phyloP scores from a whole-genome alignment of 495 filamentous ascomycete genomes.

The Aspergillus bridgeri region DNA sequence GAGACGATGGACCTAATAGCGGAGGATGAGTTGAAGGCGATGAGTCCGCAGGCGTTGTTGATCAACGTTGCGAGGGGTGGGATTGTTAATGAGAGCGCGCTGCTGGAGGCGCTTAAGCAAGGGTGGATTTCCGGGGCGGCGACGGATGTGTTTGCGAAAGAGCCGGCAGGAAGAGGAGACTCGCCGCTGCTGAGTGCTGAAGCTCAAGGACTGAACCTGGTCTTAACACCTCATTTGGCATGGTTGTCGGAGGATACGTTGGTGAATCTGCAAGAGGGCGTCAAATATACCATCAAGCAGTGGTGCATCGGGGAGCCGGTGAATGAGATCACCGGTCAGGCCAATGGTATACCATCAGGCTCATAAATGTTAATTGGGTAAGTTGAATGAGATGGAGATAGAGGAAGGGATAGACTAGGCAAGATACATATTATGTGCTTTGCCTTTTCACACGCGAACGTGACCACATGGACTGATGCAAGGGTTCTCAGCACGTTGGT shows the following conservation, averaged over 20 bases:
- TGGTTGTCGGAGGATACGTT: constrained; percentile 39
- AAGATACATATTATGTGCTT: too few relatives aligned
- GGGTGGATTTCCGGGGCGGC: constrained; percentile 48
- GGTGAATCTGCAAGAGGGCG: constrained; percentile 27
- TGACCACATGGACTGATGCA: too few relatives aligned
- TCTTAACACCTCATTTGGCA: constrained; percentile 38
- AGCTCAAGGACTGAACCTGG: constrained; percentile 30
- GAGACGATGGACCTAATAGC: constrained; percentile 47
- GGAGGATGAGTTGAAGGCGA: constrained; percentile 42
- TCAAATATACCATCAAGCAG: constrained; percentile 26
- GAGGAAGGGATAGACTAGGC: too few relatives aligned
- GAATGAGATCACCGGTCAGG: neutral
- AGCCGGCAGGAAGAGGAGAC: constrained; percentile 41
- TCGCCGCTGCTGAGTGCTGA: constrained; percentile 19
- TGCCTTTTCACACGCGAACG: too few relatives aligned
- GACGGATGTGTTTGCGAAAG: constrained; percentile 51
- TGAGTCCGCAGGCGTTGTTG: constrained; percentile 46
- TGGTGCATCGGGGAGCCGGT: constrained; percentile 14
- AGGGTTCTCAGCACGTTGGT: too few relatives aligned
- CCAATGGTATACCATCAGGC: neutral
- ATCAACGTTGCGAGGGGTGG: constrained; percentile 57
- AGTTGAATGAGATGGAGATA: too few relatives aligned
- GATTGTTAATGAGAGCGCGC: constrained; percentile 51
- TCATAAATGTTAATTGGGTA: neutral
- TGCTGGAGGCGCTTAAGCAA: constrained; percentile 43